A percentile compares a stretch with the other conserved stretches of the same genome.
These are phyloP conservation scores for Chlorociboria aeruginascens DNA, from an alignment of 495 filamentous ascomycete genomes.

Conservation along the genomic window DNA sequence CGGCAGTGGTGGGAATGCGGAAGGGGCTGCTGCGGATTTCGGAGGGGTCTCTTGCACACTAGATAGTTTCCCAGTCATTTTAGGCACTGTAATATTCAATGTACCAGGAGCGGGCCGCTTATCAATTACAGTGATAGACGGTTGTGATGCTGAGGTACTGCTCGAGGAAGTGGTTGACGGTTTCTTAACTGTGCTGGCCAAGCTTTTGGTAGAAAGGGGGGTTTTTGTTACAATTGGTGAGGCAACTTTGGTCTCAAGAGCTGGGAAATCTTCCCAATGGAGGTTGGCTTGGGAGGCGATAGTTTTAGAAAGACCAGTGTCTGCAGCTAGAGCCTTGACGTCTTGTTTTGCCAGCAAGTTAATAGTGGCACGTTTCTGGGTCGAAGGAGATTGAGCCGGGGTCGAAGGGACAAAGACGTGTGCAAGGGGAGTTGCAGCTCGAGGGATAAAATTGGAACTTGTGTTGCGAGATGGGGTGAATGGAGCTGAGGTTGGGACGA, in stretches of 20 bases:
- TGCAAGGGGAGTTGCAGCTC: constrained; percentile 16
- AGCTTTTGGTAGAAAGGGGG: too few relatives aligned
- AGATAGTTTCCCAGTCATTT: constrained; percentile 12
- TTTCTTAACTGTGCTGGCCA: constrained; percentile 5
- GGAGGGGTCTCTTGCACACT: constrained; percentile 20
- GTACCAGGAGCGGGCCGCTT: constrained; percentile 48
- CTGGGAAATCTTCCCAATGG: constrained; percentile 49
- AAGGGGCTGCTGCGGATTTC: constrained; percentile 25
- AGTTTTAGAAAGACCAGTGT: constrained; percentile 33
- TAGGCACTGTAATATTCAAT: constrained; percentile 43
- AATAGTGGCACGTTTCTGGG: neutral
- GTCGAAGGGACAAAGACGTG: constrained; percentile 10
- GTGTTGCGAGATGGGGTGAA: constrained; percentile 13
- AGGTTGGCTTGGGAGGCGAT: constrained; percentile 31
- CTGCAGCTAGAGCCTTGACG: constrained; percentile 32
- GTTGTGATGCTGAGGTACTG: neutral
- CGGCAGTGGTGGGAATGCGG: constrained; percentile 36
- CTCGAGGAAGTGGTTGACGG: neutral
- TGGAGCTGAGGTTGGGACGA: constrained; percentile 16
- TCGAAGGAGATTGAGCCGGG: neutral
- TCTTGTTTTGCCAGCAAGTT: constrained; percentile 30
- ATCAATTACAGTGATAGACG: constrained; percentile 16
- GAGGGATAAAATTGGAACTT: constrained; percentile 5
- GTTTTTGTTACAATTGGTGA: constrained; percentile 8
- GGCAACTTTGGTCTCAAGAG: constrained; percentile 27